Base-by-base conservation (phyloP, 2,329 filamentous ascomycete genomes). In the Neofusicoccum sp. region DNA sequence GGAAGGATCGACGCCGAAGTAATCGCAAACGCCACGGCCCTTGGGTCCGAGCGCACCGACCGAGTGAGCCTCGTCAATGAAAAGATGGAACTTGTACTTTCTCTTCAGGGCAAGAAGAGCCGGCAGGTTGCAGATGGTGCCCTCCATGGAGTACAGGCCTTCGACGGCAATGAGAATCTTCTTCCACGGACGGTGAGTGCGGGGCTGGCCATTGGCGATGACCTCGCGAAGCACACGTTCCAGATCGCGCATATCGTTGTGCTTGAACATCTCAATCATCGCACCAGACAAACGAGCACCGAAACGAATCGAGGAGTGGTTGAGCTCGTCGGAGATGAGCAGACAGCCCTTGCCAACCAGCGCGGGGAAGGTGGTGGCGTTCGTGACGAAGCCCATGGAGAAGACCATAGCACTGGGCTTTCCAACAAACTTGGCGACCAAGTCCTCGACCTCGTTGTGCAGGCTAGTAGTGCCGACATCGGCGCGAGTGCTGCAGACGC, bases 141-240 rank as follows among this genome's bases (percentile, higher is more conserved):
- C 95, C 79, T 99, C 95, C 95, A 99, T 99, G 1, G 93, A 98
- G 82, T 99, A 99, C 20, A 99, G 84, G 68, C 95, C 95, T 75
- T 99, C 95, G 38, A 99, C 91, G 38, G 93, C 93, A 45, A 99
- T 90, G 56, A 99, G 76, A 63, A 99, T 98, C 86, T 98, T 99
- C 83, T 96, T 97, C 95, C 95, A 99, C 1, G 95, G 95, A 31
- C 95, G 89, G 76, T 99, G 95, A n/a, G 93, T 99, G 66, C 95
- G 89, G 58, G 95, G 95, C 73, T 99, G 95, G 45, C 95, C 95
- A 77, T 98, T 93, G 12, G 93, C 93, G 72, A 99, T 98, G 66
- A 88, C 89, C 73, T 98, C 93, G 43, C 95, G 89, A 6, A 99
- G 85, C 68, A 89, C 87, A 62, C 85, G 85, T 78, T 99, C 95